Evolutionary conservation across 257 asterid species (phyloP).

Genomic region (Plectranthus barbatus): DNA sequence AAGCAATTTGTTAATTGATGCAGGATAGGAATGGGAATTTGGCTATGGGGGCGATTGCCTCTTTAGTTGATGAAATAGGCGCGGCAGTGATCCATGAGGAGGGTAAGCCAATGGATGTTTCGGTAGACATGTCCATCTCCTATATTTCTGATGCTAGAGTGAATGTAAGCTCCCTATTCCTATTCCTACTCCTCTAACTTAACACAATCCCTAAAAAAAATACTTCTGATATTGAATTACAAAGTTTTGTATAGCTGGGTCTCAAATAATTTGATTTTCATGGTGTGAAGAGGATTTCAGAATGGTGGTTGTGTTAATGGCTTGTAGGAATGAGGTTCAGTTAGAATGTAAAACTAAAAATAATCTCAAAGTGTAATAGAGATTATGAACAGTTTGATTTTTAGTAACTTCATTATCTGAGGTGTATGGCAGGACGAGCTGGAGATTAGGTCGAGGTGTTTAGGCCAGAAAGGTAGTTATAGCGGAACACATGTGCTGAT

Average conservation of each 20-base stretch:
- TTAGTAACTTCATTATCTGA: no score
- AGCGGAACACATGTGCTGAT: slow-evolving; percentile 54
- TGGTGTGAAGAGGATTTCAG: no score
- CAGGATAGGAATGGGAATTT: slow-evolving; percentile 61
- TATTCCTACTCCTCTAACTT: no score
- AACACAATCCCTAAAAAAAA: no score
- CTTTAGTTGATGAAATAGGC: slow-evolving; percentile 68
- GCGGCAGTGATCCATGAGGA: slow-evolving; percentile 52
- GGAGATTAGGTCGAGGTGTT: slow-evolving; percentile 50
- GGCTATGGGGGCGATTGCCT: slow-evolving; percentile 60
- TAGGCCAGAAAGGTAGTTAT: slow-evolving; percentile 53
- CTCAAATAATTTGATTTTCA: no score
- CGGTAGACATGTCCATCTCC: slow-evolving; percentile 79
- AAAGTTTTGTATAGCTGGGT: no score
- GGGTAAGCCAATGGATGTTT: slow-evolving; percentile 66
- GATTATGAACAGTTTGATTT: no score
- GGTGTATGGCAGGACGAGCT: slow-evolving; percentile 79
- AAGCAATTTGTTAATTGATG: background rate
- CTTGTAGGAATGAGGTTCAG: no score
- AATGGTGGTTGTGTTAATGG: no score
- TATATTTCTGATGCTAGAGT: slow-evolving; percentile 54
- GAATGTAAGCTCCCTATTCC: slow-evolving; percentile 52
- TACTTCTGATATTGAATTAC: no score
- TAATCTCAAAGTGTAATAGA: no score
- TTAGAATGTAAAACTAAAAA: no score